Percentiles rank a stretch among this genome's conserved stretches.
Evolutionary conservation across 768 basidiomycete genomes (phyloP).

Genomic region (Calocybe indica): DNA sequence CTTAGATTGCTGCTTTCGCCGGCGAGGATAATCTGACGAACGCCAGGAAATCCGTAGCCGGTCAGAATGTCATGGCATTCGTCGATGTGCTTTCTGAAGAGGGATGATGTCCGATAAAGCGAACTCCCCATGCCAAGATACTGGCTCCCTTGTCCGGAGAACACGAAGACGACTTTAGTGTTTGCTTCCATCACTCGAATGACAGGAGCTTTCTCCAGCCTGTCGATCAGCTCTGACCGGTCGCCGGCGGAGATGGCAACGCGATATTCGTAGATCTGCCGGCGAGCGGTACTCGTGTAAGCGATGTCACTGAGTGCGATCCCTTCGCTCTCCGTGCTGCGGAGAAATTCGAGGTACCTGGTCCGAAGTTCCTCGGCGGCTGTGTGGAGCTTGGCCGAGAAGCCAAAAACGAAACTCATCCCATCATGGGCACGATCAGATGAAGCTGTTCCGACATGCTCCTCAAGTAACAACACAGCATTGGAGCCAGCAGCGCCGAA

Average conservation of each 20-base stretch:
- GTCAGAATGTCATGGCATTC: conserved; percentile 49
- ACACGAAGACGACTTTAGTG: conserved; percentile 48
- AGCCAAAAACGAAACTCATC: conserved; percentile 40
- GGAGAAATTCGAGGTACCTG: conserved; percentile 44
- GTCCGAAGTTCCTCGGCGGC: conserved; percentile 43
- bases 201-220: conserved; percentile 30
- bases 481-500: conserved; percentile 77
- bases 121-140: conserved; percentile 57
- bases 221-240: conserved; percentile 39
- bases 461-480: conserved; percentile 54
- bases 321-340: conserved; percentile 15
- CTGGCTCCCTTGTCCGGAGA: conserved; percentile 71
- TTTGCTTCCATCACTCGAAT: conserved; percentile 14
- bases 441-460: conserved; percentile 18
- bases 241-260: conserved; percentile 40
- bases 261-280: conserved; percentile 49
- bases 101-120: conserved; percentile 42
- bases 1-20: conserved; percentile 13
- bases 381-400: conserved; percentile 52
- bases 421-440: background rate
- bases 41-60: conserved; percentile 42
- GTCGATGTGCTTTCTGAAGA: conserved; percentile 50
- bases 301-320: conserved; percentile 44
- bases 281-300: conserved; percentile 64
- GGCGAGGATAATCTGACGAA: conserved; percentile 37